Percentiles rank a stretch among this genome's conserved stretches.
Conservation (phyloP, 306 rosid species). For the Phaseolus lunatus region DNA sequence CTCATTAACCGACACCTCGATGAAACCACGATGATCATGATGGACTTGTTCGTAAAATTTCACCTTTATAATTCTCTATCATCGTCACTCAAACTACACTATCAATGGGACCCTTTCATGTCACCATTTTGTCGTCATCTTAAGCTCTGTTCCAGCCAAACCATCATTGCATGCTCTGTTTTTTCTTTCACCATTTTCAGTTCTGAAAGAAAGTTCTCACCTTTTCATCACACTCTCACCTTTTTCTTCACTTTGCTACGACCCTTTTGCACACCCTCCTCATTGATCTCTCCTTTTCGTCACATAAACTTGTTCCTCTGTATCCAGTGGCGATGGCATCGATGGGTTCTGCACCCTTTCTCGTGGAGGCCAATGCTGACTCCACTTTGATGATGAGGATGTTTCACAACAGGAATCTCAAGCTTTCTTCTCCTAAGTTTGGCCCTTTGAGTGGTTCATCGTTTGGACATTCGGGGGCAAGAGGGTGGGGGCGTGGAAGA, state of each 20-base stretch:
- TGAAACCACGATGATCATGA: neutral
- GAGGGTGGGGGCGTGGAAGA: conserved; percentile 51
- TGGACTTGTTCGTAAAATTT: neutral
- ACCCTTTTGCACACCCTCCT: conserved; percentile 40
- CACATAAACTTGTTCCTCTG: neutral
- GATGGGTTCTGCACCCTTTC: conserved; percentile 57
- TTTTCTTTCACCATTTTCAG: neutral
- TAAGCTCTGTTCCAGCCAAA: conserved; percentile 13
- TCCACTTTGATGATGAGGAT: conserved; percentile 46
- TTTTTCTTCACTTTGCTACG: conserved; percentile 21
- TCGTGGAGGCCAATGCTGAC: conserved; percentile 57
- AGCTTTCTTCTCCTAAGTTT: conserved; percentile 41
- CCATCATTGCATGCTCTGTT: neutral
- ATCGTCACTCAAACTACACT: neutral
- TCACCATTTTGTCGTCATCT: conserved; percentile 30
- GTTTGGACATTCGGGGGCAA: conserved; percentile 3
- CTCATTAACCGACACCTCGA: neutral
- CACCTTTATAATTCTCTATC: neutral
- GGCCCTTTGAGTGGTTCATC: conserved; percentile 33
- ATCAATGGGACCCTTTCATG: conserved; percentile 7
- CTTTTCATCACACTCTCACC: neutral
- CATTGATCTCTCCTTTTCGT: conserved; percentile 36
- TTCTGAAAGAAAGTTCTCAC: neutral
- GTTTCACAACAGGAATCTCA: conserved; percentile 45
- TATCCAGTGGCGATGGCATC: conserved; percentile 60